A percentile compares a stretch with the other conserved stretches of the same genome.
These are phyloP conservation scores for Mallotus nudiflorus DNA, from an alignment of 345 rosid species.

Conservation along the genomic window DNA sequence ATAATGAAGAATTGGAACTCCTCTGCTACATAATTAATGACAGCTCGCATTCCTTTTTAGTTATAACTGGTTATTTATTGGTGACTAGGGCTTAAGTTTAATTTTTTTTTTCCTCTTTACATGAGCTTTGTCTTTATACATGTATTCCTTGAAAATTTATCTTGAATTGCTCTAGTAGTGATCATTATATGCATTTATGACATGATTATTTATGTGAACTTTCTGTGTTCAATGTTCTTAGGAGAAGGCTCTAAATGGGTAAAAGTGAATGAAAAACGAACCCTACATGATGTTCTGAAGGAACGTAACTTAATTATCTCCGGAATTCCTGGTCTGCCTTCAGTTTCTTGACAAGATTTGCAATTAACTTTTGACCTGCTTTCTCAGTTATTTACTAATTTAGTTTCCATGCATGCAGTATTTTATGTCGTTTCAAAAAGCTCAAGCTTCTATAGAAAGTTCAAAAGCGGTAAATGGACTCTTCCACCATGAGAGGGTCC, in stretches of 20 bases:
- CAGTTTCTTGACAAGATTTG: background rate
- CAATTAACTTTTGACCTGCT: background rate
- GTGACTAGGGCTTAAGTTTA: too few relatives aligned
- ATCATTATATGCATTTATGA: background rate
- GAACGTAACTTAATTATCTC: slow-evolving; percentile 59
- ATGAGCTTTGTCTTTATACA: background rate
- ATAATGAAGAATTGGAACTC: slow-evolving; percentile 2
- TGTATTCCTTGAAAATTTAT: background rate
- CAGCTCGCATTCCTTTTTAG: too few relatives aligned
- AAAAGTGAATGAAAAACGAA: slow-evolving; percentile 68
- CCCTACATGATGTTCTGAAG: slow-evolving; percentile 63
- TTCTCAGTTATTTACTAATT: slow-evolving; percentile 7
- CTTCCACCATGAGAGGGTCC: slow-evolving; percentile 19
- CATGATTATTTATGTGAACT: slow-evolving; percentile 1
- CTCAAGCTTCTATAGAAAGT: slow-evolving; percentile 60
- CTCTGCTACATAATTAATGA: background rate
- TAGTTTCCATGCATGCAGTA: slow-evolving; percentile 38
- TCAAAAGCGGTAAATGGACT: slow-evolving; percentile 68
- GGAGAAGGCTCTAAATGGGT: slow-evolving; percentile 58
- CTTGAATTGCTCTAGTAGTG: background rate
- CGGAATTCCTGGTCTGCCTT: slow-evolving; percentile 60
- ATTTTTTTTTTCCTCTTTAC: background rate
- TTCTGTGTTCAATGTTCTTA: slow-evolving; percentile 9
- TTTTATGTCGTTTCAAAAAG: slow-evolving; percentile 68
- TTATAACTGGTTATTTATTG: too few relatives aligned